A percentile compares a stretch with the other conserved stretches of the same genome.
Evolutionary conservation across 1,284 basidiomycete species (phyloP).

Genomic region (Cerioporus squamosus): DNA sequence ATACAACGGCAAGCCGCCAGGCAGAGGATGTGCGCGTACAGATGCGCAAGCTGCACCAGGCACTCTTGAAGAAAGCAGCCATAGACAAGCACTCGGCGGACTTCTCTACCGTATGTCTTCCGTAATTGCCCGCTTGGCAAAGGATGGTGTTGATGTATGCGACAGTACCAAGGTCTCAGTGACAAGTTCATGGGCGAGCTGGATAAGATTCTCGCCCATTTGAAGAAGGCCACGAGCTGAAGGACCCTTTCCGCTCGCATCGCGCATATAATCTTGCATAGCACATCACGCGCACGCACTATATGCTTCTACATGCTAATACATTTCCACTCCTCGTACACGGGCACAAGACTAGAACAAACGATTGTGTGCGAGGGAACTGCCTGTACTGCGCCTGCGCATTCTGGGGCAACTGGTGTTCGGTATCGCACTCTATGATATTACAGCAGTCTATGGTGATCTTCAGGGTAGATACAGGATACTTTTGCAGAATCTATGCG

Average conservation of each 20-base stretch:
- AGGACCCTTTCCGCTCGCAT: background rate
- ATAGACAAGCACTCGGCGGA: slow-evolving; percentile 70
- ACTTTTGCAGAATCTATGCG: slow-evolving; percentile 4
- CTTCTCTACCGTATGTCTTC: slow-evolving; percentile 14
- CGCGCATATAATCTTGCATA: background rate
- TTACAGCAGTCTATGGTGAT: slow-evolving; percentile 4
- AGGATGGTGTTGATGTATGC: background rate
- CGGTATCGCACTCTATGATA: background rate
- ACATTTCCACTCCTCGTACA: background rate
- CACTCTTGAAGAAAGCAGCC: slow-evolving; percentile 69
- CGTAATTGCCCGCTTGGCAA: background rate
- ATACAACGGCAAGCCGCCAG: slow-evolving; percentile 56
- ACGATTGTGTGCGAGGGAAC: no score
- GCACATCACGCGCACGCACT: background rate
- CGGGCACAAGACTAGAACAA: no score
- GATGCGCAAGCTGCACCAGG: slow-evolving; percentile 67
- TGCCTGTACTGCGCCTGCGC: no score
- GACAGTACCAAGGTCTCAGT: slow-evolving; percentile 72
- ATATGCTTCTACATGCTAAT: background rate
- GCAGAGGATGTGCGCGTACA: slow-evolving; percentile 79
- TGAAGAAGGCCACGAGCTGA: slow-evolving; percentile 59
- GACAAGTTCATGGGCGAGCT: slow-evolving; percentile 65
- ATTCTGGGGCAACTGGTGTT: background rate
- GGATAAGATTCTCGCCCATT: slow-evolving; percentile 62
- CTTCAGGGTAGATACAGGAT: background rate